Evolutionary conservation across 2,329 filamentous ascomycete genomes (phyloP).

Genomic region (Botrytis elliptica): DNA sequence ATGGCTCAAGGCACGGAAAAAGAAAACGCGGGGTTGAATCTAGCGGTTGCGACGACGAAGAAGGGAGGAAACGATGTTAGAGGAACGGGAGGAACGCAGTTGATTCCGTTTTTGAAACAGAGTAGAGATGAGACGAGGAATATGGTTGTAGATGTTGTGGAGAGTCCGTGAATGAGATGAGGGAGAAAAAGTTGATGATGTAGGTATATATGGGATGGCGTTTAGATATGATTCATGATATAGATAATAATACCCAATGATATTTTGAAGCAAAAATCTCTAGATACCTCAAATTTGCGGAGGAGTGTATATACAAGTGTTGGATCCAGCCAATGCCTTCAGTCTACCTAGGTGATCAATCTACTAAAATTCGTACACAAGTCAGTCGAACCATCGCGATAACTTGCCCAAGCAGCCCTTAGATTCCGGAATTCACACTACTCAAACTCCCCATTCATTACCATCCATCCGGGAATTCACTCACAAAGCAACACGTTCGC

Average conservation of each 20-base stretch:
- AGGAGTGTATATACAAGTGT: no score
- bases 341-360: background rate
- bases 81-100: conserved; percentile 81
- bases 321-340: background rate
- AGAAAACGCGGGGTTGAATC: conserved; percentile 46
- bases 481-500: no score
- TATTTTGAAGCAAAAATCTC: background rate
- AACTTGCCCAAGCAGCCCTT: fast-evolving
- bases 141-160: conserved; percentile 19
- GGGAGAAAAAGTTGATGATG: background rate
- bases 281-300: background rate
- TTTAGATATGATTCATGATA: background rate
- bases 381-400: background rate
- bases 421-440: background rate
- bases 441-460: background rate
- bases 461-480: fast-evolving
- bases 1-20: conserved; percentile 28
- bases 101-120: conserved; percentile 89
- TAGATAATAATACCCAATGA: background rate
- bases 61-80: conserved; percentile 50
- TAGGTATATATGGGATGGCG: background rate
- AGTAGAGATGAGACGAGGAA: conserved; percentile 77
- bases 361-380: background rate
- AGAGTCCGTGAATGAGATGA: background rate
- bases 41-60: conserved; percentile 36